These are phyloP conservation scores for Lavandula angustifolia DNA, from an alignment of 257 asterid genomes.

Conservation along the genomic window DNA sequence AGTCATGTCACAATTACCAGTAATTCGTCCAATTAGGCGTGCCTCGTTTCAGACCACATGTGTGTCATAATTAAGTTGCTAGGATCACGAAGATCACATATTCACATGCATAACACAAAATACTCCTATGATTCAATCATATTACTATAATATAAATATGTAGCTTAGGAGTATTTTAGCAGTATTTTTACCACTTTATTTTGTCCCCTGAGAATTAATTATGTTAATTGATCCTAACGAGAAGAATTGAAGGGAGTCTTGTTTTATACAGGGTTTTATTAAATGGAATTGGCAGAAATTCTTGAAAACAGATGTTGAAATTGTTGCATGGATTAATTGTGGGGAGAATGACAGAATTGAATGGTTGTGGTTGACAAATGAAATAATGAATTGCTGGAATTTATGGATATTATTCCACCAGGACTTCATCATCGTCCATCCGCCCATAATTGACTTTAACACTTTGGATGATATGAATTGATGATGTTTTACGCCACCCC, in stretches of 20 bases:
- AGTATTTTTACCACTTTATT: too few species aligned
- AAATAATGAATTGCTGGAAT: conserved; percentile 1
- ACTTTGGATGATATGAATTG: conserved; percentile 5
- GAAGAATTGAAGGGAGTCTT: too few species aligned
- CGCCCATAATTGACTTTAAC: conserved; percentile 9
- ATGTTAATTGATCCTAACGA: too few species aligned
- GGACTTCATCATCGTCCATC: conserved; percentile 13
- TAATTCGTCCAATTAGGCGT: not conserved
- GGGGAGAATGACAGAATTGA: conserved; percentile 23
- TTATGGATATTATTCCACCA: conserved; percentile 8
- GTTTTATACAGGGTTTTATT: not conserved
- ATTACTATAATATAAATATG: too few species aligned
- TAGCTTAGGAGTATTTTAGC: too few species aligned
- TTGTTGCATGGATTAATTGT: conserved; percentile 7
- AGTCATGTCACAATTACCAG: conserved; percentile 2
- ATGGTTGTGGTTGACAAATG: conserved; percentile 25
- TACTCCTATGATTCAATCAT: too few species aligned
- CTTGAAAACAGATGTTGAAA: not conserved
- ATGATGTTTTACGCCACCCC: conserved; percentile 8
- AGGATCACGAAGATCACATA: not conserved
- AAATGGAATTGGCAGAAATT: not conserved
- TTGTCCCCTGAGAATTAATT: too few species aligned
- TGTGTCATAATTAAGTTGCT: not conserved
- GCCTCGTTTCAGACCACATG: not conserved
- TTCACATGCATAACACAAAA: too few species aligned